Evolutionary conservation across 2,329 filamentous ascomycete genomes (phyloP).

Genomic region (Monosporascus sp.): DNA sequence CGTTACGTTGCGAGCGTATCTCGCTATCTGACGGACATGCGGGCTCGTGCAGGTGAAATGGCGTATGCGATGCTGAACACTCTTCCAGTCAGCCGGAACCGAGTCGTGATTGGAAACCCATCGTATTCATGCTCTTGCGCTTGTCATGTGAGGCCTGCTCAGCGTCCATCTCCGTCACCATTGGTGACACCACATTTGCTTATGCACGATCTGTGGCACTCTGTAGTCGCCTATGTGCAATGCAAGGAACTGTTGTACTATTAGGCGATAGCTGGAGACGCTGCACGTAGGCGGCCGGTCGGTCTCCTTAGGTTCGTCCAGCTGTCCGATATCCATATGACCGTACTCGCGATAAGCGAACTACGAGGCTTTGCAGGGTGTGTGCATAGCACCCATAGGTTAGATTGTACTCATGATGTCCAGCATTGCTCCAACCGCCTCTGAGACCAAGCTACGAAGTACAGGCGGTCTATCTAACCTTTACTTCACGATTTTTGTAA

Average conservation of each 20-base stretch:
- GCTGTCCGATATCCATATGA: too few species aligned
- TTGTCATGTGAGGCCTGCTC: not conserved
- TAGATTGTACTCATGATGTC: too few species aligned
- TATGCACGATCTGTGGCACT: not conserved
- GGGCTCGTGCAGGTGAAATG: not conserved
- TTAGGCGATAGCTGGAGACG: too few species aligned
- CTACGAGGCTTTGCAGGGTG: too few species aligned
- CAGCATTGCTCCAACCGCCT: too few species aligned
- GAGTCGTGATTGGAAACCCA: not conserved
- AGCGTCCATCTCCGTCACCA: not conserved
- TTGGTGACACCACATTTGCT: not conserved
- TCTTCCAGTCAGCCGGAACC: not conserved
- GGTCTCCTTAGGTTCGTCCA: too few species aligned
- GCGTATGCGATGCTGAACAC: not conserved
- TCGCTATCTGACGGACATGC: not conserved
- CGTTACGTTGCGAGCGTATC: not conserved
- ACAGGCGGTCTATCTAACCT: too few species aligned
- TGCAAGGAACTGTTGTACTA: not conserved
- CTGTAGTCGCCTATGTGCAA: not conserved
- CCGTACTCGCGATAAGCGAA: too few species aligned
- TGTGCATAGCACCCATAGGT: too few species aligned
- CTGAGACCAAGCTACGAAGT: too few species aligned
- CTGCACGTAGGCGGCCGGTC: too few species aligned
- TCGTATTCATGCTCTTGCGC: not conserved
- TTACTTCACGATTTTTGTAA: too few species aligned